Conservation (phyloP, 257 asterid genomes). For the Nicotiana tabacum region DNA sequence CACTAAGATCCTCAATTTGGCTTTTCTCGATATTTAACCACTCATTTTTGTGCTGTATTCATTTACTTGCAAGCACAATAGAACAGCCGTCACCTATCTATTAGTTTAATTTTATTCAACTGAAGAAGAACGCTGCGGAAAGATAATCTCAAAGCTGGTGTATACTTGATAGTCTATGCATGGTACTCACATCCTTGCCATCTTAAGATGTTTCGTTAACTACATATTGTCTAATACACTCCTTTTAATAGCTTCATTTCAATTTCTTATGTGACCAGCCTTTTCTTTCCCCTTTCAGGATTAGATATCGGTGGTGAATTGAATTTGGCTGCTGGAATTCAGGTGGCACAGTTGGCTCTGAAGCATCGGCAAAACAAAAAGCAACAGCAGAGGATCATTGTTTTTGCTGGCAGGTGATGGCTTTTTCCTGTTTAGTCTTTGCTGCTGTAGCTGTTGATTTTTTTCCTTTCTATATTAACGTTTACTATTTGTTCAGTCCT, state of each 20-base stretch:
- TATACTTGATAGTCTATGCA: background rate
- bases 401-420: conserved; percentile 84
- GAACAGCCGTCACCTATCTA: background rate
- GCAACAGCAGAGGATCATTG: conserved; percentile 92
- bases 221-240: background rate
- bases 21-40: background rate
- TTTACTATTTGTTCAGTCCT: conserved; percentile 48
- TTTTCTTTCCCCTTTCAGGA: conserved; percentile 35
- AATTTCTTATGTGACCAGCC: background rate
- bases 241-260: background rate
- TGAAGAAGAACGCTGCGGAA: background rate
- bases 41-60: background rate
- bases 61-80: background rate
- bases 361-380: conserved; percentile 96
- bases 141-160: background rate
- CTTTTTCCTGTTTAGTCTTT: background rate
- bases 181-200: background rate
- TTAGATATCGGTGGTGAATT: conserved; percentile 83
- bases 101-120: background rate
- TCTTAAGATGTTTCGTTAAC: background rate
- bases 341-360: conserved; percentile 92
- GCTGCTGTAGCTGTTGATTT: background rate
- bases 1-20: background rate
- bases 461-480: background rate
- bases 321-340: conserved; percentile 94